Evolutionary conservation across 73 alveolate genomes (phyloP).

Genomic region (Durusdinium trenchii): DNA sequence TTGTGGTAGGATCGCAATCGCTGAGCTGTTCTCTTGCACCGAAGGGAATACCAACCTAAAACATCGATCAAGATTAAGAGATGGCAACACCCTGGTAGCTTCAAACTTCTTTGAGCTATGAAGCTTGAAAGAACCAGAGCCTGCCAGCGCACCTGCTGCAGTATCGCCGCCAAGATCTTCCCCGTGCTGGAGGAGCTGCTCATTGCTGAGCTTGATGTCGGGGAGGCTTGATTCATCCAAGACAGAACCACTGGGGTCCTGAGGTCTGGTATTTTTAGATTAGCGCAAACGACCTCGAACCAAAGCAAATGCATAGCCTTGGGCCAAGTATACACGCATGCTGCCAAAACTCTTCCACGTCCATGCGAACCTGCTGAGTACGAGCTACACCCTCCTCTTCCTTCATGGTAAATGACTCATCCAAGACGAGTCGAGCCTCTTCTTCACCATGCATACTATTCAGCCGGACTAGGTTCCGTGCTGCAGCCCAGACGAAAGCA

Average conservation of each 20-base stretch:
- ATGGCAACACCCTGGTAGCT: neutral
- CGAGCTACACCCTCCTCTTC: no score
- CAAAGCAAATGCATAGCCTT: neutral
- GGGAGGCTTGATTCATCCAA: no score
- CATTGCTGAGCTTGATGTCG: no score
- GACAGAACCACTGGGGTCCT: no score
- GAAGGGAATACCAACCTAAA: neutral
- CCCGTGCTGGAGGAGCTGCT: neutral
- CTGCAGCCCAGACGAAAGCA: no score
- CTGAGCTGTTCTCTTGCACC: neutral
- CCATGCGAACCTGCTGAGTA: no score
- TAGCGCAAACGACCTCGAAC: neutral
- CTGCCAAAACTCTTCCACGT: neutral
- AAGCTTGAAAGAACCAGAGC: neutral
- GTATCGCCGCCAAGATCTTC: neutral
- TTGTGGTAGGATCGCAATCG: neutral
- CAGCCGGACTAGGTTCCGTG: no score
- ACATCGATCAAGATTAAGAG: neutral
- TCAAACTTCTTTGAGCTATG: neutral
- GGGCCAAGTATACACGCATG: neutral
- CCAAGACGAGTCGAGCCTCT: no score
- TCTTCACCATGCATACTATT: no score
- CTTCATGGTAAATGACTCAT: no score
- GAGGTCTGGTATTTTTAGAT: no score
- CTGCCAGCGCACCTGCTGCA: neutral